Conservation (phyloP, 345 rosid species). For the Corymbia maculata region DNA sequence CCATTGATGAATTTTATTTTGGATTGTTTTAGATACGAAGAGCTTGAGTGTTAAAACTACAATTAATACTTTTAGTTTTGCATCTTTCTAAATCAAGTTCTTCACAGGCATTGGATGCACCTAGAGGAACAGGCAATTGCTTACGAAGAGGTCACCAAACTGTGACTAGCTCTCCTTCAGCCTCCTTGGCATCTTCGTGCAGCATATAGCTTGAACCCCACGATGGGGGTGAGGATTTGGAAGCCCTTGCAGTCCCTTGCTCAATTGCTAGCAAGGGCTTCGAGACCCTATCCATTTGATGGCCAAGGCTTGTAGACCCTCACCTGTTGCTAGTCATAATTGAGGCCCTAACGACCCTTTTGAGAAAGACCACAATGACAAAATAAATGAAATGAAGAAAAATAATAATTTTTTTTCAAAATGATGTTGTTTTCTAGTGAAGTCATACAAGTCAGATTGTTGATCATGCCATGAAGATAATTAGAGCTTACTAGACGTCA, state of each 20-base stretch:
- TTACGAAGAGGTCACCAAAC: background rate
- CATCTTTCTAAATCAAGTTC: background rate
- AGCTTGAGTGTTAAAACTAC: background rate
- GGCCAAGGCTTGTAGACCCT: fast-evolving
- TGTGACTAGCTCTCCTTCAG: background rate
- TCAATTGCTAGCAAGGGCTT: background rate
- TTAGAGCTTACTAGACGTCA: too few relatives aligned
- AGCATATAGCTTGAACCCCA: background rate
- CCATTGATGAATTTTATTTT: background rate
- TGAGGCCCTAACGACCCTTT: fast-evolving
- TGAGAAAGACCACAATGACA: too few relatives aligned
- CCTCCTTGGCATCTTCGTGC: background rate
- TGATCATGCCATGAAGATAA: too few relatives aligned
- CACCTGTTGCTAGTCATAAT: background rate
- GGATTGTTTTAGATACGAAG: background rate
- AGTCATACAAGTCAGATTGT: too few relatives aligned
- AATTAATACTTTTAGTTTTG: background rate
- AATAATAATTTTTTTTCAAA: background rate
- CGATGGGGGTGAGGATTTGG: background rate
- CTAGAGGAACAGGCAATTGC: background rate
- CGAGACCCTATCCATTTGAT: background rate
- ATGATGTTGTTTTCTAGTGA: too few relatives aligned
- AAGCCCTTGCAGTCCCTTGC: background rate
- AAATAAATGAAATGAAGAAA: too few relatives aligned
- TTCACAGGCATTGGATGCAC: background rate